Base-by-base conservation (phyloP, 208 protist species). In the Crithidia bombi region DNA sequence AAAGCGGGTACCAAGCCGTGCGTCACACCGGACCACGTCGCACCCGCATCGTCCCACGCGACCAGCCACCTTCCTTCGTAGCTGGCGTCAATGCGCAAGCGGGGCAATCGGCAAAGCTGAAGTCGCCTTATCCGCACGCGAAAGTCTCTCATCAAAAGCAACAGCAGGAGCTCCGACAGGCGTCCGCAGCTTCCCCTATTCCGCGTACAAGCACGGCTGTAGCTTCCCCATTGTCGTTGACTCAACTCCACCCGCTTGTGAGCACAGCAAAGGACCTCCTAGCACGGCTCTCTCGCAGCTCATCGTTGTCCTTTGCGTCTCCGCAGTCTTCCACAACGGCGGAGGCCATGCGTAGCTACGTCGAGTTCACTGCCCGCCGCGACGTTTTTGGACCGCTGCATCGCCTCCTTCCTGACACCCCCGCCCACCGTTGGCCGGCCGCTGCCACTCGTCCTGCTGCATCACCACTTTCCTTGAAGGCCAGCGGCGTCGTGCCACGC, bases 361-460 rank as follows among this genome's bases (percentile, higher is more conserved):
- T 50, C 1, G 55, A 43, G 21, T 71, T 75, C 58, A 67, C 54
- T 2, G 62, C 64, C 5, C 55, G 47, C 9, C 68, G 61, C 5
- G 69, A 79, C 43, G 58, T 85, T 9, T 54, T 85, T 12, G 68
- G 75, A 3, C 75, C 75, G 11, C 68, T 85, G 19, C 51, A 65
- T 12, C 35, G 39, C 35, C 30, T 46, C 28, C 75, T 85, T 41
- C 75, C 71, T 10, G 26, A 43, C 4, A 41, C 70, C 33, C 69
- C 62, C 5, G n/a, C 28, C 52, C 50, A 28, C 33, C 50, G 52
- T 4, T 46, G 39, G 1, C 5, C 15, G 33, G 2, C 19, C 14
- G 21, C 23, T 23, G 11, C n/a, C n/a, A n/a, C 41, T 38, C 63
- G 7, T 44, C 23, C n/a, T 3, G 56, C 9, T 49, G 51, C 36